Base-by-base conservation (phyloP, 176 grass and related monocot species). In the Alloteropsis semialata region DNA sequence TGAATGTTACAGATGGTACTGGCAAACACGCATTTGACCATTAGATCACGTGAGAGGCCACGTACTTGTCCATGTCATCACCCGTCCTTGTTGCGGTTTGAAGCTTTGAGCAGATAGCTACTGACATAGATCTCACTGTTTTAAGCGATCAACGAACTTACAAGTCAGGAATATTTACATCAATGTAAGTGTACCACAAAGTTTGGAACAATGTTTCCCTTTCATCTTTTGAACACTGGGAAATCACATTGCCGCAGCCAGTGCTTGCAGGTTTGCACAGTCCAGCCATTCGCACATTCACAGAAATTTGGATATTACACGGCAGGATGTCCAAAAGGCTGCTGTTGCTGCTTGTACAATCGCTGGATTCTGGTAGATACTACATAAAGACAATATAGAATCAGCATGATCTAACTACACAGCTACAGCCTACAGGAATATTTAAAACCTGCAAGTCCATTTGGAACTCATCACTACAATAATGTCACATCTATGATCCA, bases 301-400 rank as follows among this genome's bases (percentile, higher is more conserved):
- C 65, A 98, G 53, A 53, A 98, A 78, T 84, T 98, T 98, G 37
- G 96, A 98, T 79, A 95, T 84, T 41, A 95, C 90, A 81, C 89
- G 84, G 77, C 89, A 95, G 72, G 96, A 95, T 38, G 92, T 93
- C 86, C 92, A 95, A 24, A 98, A 87, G 30, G 92, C 96, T 77
- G 91, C 56, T 18, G 86, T 78, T 49, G 96, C 92, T 45, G 92
- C 88, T 82, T 87, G 17, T 65, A 98, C 75, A 73, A 98, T 83
- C 15, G 92, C 92, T 45, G 92, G 96, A 59, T 98, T 98, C 79
- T 98, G 96, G 84, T 95, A 98, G 70, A 98, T 95, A 45, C 96
- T 98, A 88, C 54, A 80, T 25, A 71, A 19, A 36, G 4, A 4
- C 24, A 72, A 67, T 11, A 33, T 2, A 29, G 7, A 42, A 78